Evolutionary conservation across 345 rosid genomes (phyloP), one percentile per base, ranked within the genome.

Genomic region (Sonneratia caseolaris): DNA sequence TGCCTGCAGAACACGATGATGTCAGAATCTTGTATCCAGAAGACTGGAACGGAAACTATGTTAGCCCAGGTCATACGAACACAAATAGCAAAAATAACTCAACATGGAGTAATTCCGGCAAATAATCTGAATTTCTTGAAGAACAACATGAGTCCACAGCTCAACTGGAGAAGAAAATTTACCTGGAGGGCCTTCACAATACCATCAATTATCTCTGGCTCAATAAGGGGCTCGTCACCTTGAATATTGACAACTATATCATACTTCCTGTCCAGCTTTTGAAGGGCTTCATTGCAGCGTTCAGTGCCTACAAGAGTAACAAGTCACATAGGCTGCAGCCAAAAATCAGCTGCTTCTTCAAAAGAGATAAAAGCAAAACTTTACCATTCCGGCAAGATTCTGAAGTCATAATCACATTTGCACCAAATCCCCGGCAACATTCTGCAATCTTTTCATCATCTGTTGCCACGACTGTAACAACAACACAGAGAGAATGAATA

Each of bases 111-210:
- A 40, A 27, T 56, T 71, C 65, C 9, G 11, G 27, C 27, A 32
- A 7, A n/a, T 7, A 62, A 37, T 51, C 18, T 9, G 22, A 67
- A 66, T 14, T n/a, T 3, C 11, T 66, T 19, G 57, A 1, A 53
- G 65, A n/a, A 47, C 35, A 24, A 22, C 22, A 42, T 0, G 35
- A 57, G 1, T 3, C 10, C 5, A 10, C 64, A 57, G 32, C 32
- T n/a, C 13, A 57, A 0, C 32, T 57, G 71, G 32, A 37, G 24
- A 21, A 66, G 14, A 19, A 16, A 53, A 27, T 27, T 35, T 70
- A 90, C 99, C 92, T 95, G 99, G 77, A 95, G 80, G 55, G 98
- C 96, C 82, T 81, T 89, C 65, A 95, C 99, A 65, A 95, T 85
- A 71, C 99, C 97, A 71, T 95, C 97, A 55, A 89, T 92, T 74